Conservation (phyloP, 2,329 filamentous ascomycete genomes). For the Elsinoe perseae region DNA sequence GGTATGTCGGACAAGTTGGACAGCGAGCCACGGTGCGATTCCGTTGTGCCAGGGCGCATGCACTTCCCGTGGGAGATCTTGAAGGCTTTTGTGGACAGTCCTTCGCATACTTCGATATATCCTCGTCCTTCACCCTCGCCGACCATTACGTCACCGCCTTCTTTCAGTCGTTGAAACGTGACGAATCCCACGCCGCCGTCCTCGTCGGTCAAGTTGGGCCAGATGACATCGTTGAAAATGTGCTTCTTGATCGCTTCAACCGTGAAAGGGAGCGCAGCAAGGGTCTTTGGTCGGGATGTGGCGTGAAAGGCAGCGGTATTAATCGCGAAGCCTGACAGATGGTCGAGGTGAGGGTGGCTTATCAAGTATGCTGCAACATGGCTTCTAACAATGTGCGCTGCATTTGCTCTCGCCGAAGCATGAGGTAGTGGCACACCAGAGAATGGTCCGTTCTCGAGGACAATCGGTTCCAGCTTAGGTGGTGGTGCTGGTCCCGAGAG, state of each 20-base stretch:
- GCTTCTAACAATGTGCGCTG: conserved; percentile 66
- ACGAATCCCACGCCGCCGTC: conserved; percentile 89
- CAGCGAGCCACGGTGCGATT: conserved; percentile 37
- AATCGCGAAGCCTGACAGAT: conserved; percentile 83
- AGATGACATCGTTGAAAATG: conserved; percentile 96
- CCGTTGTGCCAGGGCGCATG: conserved; percentile 51
- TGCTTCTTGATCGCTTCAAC: conserved; percentile 87
- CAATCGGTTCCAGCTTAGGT: conserved; percentile 36
- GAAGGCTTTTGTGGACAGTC: conserved; percentile 80
- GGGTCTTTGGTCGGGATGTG: conserved; percentile 66
- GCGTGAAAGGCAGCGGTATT: conserved; percentile 84
- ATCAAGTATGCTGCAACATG: conserved; percentile 85
- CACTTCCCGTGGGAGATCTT: conserved; percentile 85
- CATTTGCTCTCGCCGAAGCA: conserved; percentile 64
- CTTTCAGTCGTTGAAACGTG: conserved; percentile 79
- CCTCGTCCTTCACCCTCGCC: conserved; percentile 72
- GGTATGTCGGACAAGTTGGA: conserved; percentile 32
- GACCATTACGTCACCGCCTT: conserved; percentile 77
- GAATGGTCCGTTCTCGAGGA: conserved; percentile 63
- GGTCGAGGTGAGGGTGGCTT: conserved; percentile 95
- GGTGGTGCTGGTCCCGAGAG: conserved; percentile 31
- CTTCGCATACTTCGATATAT: conserved; percentile 82
- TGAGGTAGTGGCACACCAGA: conserved; percentile 65
- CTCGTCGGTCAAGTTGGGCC: conserved; percentile 95
- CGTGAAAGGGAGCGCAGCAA: conserved; percentile 81